Base-by-base conservation (phyloP, 495 filamentous ascomycete species). In the Xylaria intraflava region DNA sequence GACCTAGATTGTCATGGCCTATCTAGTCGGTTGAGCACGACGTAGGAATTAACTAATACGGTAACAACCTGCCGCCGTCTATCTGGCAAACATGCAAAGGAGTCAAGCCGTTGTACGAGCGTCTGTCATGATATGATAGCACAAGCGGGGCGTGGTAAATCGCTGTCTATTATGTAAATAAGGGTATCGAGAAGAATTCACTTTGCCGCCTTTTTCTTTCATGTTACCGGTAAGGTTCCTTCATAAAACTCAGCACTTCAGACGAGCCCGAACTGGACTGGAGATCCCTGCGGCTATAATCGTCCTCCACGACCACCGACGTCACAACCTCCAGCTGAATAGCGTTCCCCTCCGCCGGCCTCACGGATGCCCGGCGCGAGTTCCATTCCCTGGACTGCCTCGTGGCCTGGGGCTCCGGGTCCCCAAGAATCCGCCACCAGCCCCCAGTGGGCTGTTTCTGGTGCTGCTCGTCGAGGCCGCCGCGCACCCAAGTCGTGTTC, bases 281-380 rank as follows among this genome's bases (percentile, higher is more conserved):
- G 2, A 9, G 24, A 1, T 24, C 17, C 2, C 4, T 42, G 17
- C 19, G 31, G 44, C 22, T 44, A 11, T 38, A 42, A 20, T 55
- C 56, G 39, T 64, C 57, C 50, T 74, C 72, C 9, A 75, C 65
- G 1, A 67, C 65, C 8, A 75, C 70, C 12, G 48, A 70, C 23
- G 72, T 74, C 2, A 71, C 68, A 7, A 66, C 67, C 56, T 75
- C 72, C 63, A 69, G 67, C 60, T 75, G 70, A 26, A 74, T 75
- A 1, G 69, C 71, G 33, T 64, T 64, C 9, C 60, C 60, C 35
- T 60, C 66, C 36, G 23, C 53, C 46, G 38, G 44, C 39, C 30
- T 57, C 46, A 72, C 54, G 11, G 66, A 67, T 19, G 65, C 57
- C 57, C 67, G 55, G 46, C 68, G 70, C 14, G 51, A 55, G 43